Evolutionary conservation across 495 filamentous ascomycete genomes (phyloP).

Genomic region (Penicillium antarcticum): DNA sequence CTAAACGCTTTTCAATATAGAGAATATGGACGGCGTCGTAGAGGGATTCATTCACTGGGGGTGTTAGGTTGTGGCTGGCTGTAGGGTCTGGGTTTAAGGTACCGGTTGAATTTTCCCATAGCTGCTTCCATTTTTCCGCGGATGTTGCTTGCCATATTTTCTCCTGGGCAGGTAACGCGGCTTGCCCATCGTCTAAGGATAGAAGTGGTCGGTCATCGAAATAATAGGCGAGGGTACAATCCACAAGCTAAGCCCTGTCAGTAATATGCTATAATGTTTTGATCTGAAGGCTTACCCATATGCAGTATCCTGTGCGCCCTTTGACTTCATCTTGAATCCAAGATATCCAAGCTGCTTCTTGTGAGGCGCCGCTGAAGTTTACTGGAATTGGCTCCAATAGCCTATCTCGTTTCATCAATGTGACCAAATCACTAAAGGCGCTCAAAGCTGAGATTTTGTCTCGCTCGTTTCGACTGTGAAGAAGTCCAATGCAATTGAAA

Average conservation of each 20-base stretch:
- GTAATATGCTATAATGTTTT: neutral
- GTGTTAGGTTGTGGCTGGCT: slow-evolving; percentile 3
- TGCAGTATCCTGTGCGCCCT: slow-evolving; percentile 42
- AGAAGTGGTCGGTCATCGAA: slow-evolving; percentile 35
- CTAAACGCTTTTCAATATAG: slow-evolving; percentile 49
- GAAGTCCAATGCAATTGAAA: slow-evolving; percentile 41
- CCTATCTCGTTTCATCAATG: slow-evolving; percentile 23
- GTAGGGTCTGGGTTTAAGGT: slow-evolving; percentile 3
- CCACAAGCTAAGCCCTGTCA: slow-evolving; percentile 34
- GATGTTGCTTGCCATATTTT: slow-evolving; percentile 42
- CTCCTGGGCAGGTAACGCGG: slow-evolving; percentile 45
- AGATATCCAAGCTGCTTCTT: slow-evolving; percentile 18
- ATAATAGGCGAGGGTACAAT: slow-evolving; percentile 44
- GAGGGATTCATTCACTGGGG: slow-evolving; percentile 35
- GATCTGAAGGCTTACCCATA: slow-evolving; percentile 34
- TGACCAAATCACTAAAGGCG: slow-evolving; percentile 32
- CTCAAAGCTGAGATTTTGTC: slow-evolving; percentile 23
- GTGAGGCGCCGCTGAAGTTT: slow-evolving; percentile 2
- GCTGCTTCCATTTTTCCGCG: slow-evolving; percentile 34
- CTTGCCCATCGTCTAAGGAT: slow-evolving; percentile 40
- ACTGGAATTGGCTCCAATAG: slow-evolving; percentile 11
- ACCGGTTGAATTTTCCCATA: slow-evolving; percentile 26
- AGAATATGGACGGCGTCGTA: slow-evolving; percentile 42
- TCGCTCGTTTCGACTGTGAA: slow-evolving; percentile 33
- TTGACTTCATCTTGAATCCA: slow-evolving; percentile 36